Conservation (phyloP, 768 basidiomycete genomes). For the Russula griseocarnosa region DNA sequence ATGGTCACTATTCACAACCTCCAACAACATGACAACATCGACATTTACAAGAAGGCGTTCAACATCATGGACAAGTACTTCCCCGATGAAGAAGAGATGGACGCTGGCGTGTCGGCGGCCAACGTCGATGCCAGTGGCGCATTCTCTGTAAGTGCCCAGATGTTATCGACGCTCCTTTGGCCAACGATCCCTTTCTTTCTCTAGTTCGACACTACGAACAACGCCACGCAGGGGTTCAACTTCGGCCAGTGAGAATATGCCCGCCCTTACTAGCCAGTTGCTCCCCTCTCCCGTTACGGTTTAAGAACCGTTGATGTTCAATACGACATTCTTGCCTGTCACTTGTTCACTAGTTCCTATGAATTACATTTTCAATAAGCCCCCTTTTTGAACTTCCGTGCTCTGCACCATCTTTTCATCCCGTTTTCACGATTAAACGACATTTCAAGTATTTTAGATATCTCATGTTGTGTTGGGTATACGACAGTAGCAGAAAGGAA, state of each 20-base stretch:
- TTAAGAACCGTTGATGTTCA: conserved; percentile 15
- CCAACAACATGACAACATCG: conserved; percentile 98
- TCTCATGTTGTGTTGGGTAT: conserved; percentile 22
- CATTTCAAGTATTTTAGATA: conserved; percentile 28
- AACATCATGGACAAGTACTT: conserved; percentile 98
- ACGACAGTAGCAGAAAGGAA: conserved; percentile 14
- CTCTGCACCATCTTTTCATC: conserved; percentile 9
- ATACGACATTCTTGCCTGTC: conserved; percentile 23
- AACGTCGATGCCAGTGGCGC: conserved; percentile 68
- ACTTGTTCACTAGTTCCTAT: conserved; percentile 18
- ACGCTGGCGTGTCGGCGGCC: conserved; percentile 74
- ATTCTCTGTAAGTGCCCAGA: conserved; percentile 56
- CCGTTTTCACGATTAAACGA: conserved; percentile 19
- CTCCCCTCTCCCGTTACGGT: conserved; percentile 14
- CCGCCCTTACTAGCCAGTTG: not conserved
- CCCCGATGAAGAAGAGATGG: conserved; percentile 94
- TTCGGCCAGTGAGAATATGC: conserved; percentile 64
- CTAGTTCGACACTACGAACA: conserved; percentile 76
- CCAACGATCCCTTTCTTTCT: conserved; percentile 3
- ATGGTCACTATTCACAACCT: conserved; percentile 99
- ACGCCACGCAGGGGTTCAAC: conserved; percentile 90
- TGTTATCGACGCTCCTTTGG: conserved; percentile 1
- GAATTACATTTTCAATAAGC: conserved; percentile 25
- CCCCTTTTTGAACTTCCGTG: conserved; percentile 15
- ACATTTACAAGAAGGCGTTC: conserved; percentile 99